phyloP scores from a whole-genome alignment of 23 red algal species.

The Chondrus crispus region DNA sequence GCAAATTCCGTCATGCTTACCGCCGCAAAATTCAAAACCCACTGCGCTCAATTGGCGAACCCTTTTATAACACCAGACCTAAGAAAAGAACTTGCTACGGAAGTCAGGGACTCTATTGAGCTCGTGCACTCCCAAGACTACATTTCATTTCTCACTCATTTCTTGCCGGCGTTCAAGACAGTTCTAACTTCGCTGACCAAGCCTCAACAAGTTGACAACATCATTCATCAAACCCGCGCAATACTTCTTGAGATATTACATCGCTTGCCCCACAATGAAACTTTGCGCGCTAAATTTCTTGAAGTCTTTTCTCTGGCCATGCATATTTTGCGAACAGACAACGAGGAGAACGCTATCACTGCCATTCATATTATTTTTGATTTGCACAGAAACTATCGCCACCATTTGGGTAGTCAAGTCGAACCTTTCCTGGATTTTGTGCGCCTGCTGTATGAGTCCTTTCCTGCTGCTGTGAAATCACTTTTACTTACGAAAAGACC shows the following conservation, averaged over 20 bases:
- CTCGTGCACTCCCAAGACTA: constrained; percentile 71
- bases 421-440: constrained; percentile 91
- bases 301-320: constrained; percentile 63
- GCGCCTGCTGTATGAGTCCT: constrained; percentile 54
- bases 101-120: constrained; percentile 83
- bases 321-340: constrained; percentile 60
- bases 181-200: constrained; percentile 57
- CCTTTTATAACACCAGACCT: constrained; percentile 32
- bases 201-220: constrained; percentile 74
- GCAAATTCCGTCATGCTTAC: constrained; percentile 51
- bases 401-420: constrained; percentile 46
- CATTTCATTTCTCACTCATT: constrained; percentile 59
- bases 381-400: constrained; percentile 80
- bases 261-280: constrained; percentile 77
- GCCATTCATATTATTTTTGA: constrained; percentile 88
- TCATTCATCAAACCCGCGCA: constrained; percentile 54
- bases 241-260: constrained; percentile 78
- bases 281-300: constrained; percentile 32
- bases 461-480: constrained; percentile 54
- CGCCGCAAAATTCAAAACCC: constrained; percentile 21
- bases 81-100: constrained; percentile 45
- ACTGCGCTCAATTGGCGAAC: constrained; percentile 39
- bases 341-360: constrained; percentile 79
- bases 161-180: constrained; percentile 72
- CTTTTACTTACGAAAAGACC: background rate